Evolutionary conservation across 768 basidiomycete species (phyloP).

Genomic region (Pleurotus tuber-regium): DNA sequence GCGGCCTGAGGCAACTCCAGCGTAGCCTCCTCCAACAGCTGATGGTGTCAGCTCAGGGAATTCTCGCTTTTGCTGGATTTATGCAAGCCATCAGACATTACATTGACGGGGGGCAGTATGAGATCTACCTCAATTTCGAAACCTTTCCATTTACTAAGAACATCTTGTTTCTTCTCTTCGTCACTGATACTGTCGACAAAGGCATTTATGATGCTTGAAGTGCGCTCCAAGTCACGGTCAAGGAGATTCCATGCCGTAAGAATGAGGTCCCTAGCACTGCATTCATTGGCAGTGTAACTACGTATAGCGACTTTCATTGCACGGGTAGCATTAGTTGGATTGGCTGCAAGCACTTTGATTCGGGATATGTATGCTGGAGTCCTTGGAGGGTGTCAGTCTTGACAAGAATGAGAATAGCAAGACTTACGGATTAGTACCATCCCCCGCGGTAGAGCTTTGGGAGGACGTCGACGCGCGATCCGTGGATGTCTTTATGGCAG

Average conservation of each 20-base stretch:
- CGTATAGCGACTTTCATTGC: conserved; percentile 75
- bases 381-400: conserved; percentile 23
- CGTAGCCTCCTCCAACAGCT: conserved; percentile 62
- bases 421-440: conserved; percentile 50
- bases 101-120: not conserved
- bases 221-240: conserved; percentile 58
- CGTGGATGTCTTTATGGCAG: conserved; percentile 13
- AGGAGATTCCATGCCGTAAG: conserved; percentile 78
- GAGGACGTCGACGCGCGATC: conserved; percentile 20
- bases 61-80: conserved; percentile 70
- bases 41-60: conserved; percentile 76
- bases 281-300: conserved; percentile 74
- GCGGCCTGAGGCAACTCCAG: conserved; percentile 77
- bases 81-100: not conserved
- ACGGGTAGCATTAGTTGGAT: conserved; percentile 54
- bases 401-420: not conserved
- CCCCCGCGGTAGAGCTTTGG: conserved; percentile 42
- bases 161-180: conserved; percentile 76
- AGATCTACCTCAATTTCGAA: conserved; percentile 74
- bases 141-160: conserved; percentile 77
- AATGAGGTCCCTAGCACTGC: conserved; percentile 79
- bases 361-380: conserved; percentile 65
- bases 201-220: conserved; percentile 68
- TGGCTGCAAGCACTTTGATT: conserved; percentile 55
- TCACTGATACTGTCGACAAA: conserved; percentile 80